phyloP scores from a whole-genome alignment of 768 basidiomycete species.

The Cystofilobasidium capitatum region DNA sequence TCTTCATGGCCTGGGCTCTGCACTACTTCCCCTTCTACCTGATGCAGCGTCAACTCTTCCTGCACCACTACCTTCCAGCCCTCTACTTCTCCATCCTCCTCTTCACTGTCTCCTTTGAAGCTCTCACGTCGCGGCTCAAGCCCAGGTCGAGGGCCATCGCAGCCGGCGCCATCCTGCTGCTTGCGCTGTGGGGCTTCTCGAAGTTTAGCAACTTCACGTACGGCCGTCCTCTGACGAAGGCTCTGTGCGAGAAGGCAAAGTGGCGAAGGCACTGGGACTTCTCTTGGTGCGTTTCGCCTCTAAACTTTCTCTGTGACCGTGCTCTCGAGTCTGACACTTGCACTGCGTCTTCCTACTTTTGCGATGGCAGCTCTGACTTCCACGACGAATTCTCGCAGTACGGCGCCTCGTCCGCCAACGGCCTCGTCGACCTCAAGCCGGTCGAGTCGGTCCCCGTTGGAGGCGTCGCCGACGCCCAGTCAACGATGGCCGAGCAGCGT shows the following conservation, averaged over 20 bases:
- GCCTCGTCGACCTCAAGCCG: neutral
- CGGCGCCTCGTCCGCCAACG: neutral
- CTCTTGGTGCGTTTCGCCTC: slow-evolving; percentile 49
- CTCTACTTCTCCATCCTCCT: slow-evolving; percentile 63
- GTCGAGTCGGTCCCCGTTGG: slow-evolving; percentile 4
- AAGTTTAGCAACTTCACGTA: slow-evolving; percentile 75
- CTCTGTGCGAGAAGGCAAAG: slow-evolving; percentile 60
- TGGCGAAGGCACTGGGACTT: slow-evolving; percentile 98
- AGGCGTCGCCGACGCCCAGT: neutral
- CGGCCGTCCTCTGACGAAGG: slow-evolving; percentile 76
- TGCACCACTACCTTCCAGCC: slow-evolving; percentile 96
- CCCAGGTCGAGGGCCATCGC: slow-evolving; percentile 71
- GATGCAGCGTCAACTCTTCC: slow-evolving; percentile 92
- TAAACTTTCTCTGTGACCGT: neutral
- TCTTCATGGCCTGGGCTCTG: slow-evolving; percentile 79
- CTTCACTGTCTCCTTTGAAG: slow-evolving; percentile 68
- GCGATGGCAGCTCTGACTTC: slow-evolving; percentile 32
- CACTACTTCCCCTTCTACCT: slow-evolving; percentile 97
- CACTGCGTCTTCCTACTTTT: neutral
- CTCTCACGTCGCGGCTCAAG: slow-evolving; percentile 65
- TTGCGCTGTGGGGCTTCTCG: slow-evolving; percentile 59
- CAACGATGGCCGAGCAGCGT: slow-evolving; percentile 9
- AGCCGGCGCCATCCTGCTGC: slow-evolving; percentile 59
- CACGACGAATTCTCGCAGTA: slow-evolving; percentile 35
- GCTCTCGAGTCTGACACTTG: neutral